Evolutionary conservation across 192 early-diverging fungal species (phyloP).

Genomic region (Coemansia sp.): DNA sequence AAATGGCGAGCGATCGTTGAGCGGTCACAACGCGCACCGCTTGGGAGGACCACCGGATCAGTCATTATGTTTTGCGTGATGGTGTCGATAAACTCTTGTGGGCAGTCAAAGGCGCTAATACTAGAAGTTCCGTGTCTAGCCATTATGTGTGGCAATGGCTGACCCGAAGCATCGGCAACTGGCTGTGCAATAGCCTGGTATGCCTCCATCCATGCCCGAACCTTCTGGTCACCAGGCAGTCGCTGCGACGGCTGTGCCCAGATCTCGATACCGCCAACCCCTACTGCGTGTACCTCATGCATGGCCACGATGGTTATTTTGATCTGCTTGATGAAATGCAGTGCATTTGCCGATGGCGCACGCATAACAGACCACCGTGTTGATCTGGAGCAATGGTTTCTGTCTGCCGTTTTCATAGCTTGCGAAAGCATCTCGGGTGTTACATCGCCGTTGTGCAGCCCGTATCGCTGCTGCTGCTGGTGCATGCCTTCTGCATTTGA

Average conservation of each 20-base stretch:
- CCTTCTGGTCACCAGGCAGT: slow-evolving; percentile 6
- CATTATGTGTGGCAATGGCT: background rate
- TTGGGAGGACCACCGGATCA: slow-evolving; percentile 30
- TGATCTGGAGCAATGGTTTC: background rate
- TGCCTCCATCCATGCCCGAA: background rate
- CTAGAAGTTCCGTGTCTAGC: background rate
- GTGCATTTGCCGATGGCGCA: background rate
- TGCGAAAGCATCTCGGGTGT: background rate
- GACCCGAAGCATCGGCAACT: background rate
- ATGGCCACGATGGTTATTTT: slow-evolving; percentile 17
- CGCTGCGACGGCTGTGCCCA: slow-evolving; percentile 36
- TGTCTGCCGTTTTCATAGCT: background rate
- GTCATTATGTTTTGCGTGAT: slow-evolving; percentile 30
- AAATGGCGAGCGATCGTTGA: slow-evolving; percentile 33
- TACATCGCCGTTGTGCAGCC: slow-evolving; percentile 16
- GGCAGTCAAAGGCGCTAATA: background rate
- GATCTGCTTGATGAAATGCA: slow-evolving; percentile 13
- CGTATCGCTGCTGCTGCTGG: background rate
- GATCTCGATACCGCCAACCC: slow-evolving; percentile 21
- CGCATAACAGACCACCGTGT: slow-evolving; percentile 7
- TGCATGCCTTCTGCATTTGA: too few species aligned
- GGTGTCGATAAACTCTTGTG: slow-evolving; percentile 28
- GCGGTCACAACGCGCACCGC: slow-evolving; percentile 17
- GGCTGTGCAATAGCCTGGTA: background rate
- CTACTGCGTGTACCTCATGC: slow-evolving; percentile 17